Evolutionary conservation across 2,329 filamentous ascomycete species (phyloP), one percentile per base, ranked within the genome.

Genomic region (Fusarium palustre): DNA sequence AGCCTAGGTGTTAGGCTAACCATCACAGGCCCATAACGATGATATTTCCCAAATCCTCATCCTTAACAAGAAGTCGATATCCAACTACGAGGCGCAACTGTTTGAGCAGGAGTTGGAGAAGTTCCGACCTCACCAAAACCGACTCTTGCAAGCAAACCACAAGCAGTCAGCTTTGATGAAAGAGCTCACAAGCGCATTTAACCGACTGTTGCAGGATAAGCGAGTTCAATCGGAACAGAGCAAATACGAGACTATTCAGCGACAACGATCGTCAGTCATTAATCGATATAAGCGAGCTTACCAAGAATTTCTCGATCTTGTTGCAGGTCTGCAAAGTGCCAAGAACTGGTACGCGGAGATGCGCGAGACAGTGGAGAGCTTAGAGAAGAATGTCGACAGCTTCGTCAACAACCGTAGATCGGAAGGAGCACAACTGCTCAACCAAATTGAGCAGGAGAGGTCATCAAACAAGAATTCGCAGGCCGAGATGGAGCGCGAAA

Each of bases 61-160:
- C 58, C 83, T 99, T 62, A 99, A 99, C 85, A 98, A 98, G 79
- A 99, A 98, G 81, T 91, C 93, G 3, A 95, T 98, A 75, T 87
- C 93, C 22, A 97, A 93, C 75, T 95, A 96, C 75, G 96, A 99
- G 79, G 90, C 86, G 15, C 93, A 97, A 75, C 86, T 99, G 4
- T 99, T 99, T 81, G 92, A 97, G 77, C 90, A 93, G 18, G 96
- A 99, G 79, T 85, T 99, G n/a, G 95, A 98, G 80, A 99, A 99
- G 79, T 99, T 97, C 81, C 86, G 94, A 42, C 92, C 94, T 30
- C 93, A 97, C 75, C 96, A 98, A 77, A 97, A 91, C 74, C 90
- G 96, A 34, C 87, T 99, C 18, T 83, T 97, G 11, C 94, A 97
- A 78, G 94, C 96, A 16, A 97, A 94, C 67, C 96, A 99, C 81